Percentiles rank a stretch among this genome's conserved stretches.
Evolutionary conservation across 495 filamentous ascomycete genomes (phyloP).

Genomic region (Lasiosphaeriaceae sp.): DNA sequence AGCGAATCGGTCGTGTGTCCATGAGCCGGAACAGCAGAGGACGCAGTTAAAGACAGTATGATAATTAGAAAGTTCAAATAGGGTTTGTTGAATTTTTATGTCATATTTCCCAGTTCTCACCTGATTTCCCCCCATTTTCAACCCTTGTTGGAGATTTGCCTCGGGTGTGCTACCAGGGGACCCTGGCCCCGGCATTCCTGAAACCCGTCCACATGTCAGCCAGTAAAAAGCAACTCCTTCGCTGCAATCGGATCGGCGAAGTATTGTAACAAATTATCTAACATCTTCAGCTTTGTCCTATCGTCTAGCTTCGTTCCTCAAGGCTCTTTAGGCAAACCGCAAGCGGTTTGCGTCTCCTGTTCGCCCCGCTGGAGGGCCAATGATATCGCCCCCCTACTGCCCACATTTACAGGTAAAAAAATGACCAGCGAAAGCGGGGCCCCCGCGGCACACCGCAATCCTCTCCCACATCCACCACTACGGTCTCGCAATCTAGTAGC

Average conservation of each 20-base stretch:
- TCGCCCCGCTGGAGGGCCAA: background rate
- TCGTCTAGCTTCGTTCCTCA: background rate
- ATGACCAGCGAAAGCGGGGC: background rate
- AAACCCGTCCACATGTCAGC: too few relatives aligned
- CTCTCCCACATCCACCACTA: background rate
- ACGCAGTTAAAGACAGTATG: background rate
- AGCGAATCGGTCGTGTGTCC: conserved; percentile 3
- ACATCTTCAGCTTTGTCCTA: background rate
- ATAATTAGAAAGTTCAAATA: conserved; percentile 1
- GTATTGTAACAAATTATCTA: background rate
- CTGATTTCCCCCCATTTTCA: too few relatives aligned
- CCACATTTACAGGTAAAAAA: background rate
- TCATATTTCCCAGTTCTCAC: too few relatives aligned
- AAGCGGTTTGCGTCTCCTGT: too few relatives aligned
- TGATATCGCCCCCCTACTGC: background rate
- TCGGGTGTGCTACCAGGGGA: too few relatives aligned
- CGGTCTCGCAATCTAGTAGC: background rate
- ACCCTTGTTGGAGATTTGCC: too few relatives aligned
- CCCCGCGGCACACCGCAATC: background rate
- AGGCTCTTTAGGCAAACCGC: background rate
- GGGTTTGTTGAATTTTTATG: too few relatives aligned
- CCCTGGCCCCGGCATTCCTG: too few relatives aligned
- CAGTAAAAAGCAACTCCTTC: too few relatives aligned
- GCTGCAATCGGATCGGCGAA: too few relatives aligned
- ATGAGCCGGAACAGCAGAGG: conserved; percentile 1